These are phyloP conservation scores for Alternaria metachromatica DNA, from an alignment of 2,329 filamentous ascomycete genomes.

Conservation along the genomic window DNA sequence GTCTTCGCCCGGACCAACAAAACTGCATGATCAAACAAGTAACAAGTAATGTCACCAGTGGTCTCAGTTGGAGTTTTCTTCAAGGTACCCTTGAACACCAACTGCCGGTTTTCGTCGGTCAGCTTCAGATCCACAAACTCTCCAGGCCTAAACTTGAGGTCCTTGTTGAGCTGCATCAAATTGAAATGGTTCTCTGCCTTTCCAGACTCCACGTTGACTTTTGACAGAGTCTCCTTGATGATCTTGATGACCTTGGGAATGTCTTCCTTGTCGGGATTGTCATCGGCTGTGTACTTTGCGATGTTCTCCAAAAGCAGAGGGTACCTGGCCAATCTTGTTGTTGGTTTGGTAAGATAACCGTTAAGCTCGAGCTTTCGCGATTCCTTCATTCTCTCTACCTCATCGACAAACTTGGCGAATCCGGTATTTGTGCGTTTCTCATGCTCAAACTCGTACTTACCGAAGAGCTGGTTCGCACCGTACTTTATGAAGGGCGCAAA, in stretches of 20 bases:
- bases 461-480: conserved; percentile 92
- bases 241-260: conserved; percentile 86
- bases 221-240: conserved; percentile 84
- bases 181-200: conserved; percentile 99
- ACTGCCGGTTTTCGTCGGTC: conserved; percentile 88
- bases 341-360: conserved; percentile 96
- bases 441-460: conserved; percentile 97
- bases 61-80: conserved; percentile 91
- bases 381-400: conserved; percentile 94
- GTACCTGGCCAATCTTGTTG: conserved; percentile 91
- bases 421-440: conserved; percentile 85
- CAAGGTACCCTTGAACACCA: conserved; percentile 92
- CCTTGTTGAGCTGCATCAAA: conserved; percentile 86
- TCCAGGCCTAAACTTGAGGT: conserved; percentile 87
- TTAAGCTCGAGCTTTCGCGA: conserved; percentile 96
- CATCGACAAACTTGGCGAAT: conserved; percentile 92
- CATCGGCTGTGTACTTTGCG: conserved; percentile 87
- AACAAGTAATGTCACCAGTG: conserved; percentile 84
- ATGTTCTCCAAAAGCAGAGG: conserved; percentile 91
- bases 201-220: conserved; percentile 93
- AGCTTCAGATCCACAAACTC: conserved; percentile 94
- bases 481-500: conserved; percentile 98
- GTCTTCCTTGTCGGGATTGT: conserved; percentile 87
- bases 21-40: conserved; percentile 95
- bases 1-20: conserved; percentile 89